Conservation (phyloP, 2,329 filamentous ascomycete genomes). For the Cladobotryum mycophilum region DNA sequence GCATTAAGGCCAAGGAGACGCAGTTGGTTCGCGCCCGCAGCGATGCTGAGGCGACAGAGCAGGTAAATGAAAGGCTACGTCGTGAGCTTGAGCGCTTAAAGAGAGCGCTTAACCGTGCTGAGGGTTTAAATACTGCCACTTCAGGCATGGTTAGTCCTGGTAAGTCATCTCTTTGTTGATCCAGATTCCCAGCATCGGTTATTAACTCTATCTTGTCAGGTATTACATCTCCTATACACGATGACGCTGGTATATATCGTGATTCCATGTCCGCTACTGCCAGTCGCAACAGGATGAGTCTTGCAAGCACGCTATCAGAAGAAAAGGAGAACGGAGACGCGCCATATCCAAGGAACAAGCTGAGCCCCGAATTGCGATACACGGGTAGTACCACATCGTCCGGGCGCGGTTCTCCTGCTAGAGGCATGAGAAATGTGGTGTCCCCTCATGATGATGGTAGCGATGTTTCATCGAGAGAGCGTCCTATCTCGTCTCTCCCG, state of each 20-base stretch:
- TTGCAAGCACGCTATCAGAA: constrained; percentile 61
- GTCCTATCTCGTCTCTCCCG: constrained; percentile 30
- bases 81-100: constrained; percentile 91
- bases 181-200: not conserved
- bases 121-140: constrained; percentile 38
- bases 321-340: constrained; percentile 68
- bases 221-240: constrained; percentile 46
- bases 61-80: constrained; percentile 74
- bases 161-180: constrained; percentile 12
- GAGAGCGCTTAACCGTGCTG: constrained; percentile 65
- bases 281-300: constrained; percentile 51
- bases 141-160: constrained; percentile 34
- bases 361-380: constrained; percentile 51
- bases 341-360: constrained; percentile 43
- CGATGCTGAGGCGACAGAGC: constrained; percentile 83
- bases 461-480: constrained; percentile 26
- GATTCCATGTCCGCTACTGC: constrained; percentile 39
- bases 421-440: constrained; percentile 41
- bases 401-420: constrained; percentile 53
- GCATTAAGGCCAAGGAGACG: constrained; percentile 97
- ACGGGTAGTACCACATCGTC: constrained; percentile 44
- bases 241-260: constrained; percentile 56
- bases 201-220: constrained; percentile 20
- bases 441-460: constrained; percentile 27
- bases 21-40: constrained; percentile 87